phyloP scores from a whole-genome alignment of 2,329 filamentous ascomycete genomes.

The Trichophyton mentagrophytes region DNA sequence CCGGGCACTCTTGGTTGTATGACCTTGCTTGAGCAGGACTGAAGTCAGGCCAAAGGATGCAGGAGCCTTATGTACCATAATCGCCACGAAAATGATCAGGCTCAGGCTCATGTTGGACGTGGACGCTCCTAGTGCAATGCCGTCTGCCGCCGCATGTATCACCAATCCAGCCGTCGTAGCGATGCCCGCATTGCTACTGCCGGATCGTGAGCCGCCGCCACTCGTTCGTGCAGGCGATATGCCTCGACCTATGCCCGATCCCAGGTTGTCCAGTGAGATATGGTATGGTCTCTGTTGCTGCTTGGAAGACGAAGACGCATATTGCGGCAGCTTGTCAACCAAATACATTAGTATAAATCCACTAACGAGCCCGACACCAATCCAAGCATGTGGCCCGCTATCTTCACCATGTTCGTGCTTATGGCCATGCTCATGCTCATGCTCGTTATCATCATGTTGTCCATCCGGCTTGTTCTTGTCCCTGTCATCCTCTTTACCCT shows the following conservation, averaged over 20 bases:
- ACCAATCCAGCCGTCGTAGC: slow-evolving; percentile 90
- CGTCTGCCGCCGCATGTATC: slow-evolving; percentile 89
- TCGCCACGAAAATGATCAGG: slow-evolving; percentile 86
- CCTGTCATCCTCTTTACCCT: slow-evolving; percentile 21
- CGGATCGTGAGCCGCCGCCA: slow-evolving; percentile 18
- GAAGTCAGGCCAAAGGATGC: slow-evolving; percentile 91
- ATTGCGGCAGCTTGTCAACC: slow-evolving; percentile 71
- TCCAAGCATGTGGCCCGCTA: slow-evolving; percentile 55
- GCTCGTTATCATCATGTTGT: neutral
- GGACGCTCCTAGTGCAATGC: slow-evolving; percentile 88
- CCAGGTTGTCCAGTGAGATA: slow-evolving; percentile 76
- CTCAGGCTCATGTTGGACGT: slow-evolving; percentile 66
- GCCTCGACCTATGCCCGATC: slow-evolving; percentile 38
- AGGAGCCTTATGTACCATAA: slow-evolving; percentile 95
- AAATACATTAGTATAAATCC: slow-evolving; percentile 97
- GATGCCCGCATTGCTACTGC: slow-evolving; percentile 39
- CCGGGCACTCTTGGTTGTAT: slow-evolving; percentile 73
- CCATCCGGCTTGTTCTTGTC: slow-evolving; percentile 22
- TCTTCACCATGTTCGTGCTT: slow-evolving; percentile 27
- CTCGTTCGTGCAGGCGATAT: slow-evolving; percentile 27
- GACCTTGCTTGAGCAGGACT: slow-evolving; percentile 75
- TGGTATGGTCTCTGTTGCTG: slow-evolving; percentile 59
- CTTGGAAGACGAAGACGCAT: slow-evolving; percentile 53
- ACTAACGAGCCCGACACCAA: slow-evolving; percentile 72
- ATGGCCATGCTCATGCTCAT: slow-evolving; percentile 20